Base-by-base conservation (phyloP, 2,329 filamentous ascomycete genomes). In the Fonsecaea monophora region DNA sequence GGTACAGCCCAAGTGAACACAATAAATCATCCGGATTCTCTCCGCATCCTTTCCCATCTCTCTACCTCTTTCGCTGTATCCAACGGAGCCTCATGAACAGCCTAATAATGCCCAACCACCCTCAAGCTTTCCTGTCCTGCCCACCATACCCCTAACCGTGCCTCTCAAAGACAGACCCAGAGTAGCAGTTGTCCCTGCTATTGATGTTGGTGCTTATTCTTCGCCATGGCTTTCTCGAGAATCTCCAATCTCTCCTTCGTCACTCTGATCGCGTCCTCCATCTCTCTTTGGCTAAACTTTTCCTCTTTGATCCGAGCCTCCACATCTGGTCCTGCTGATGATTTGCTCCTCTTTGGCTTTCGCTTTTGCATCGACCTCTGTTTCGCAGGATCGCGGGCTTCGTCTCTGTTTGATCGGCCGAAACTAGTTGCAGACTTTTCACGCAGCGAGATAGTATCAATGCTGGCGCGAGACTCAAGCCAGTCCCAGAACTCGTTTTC, bases 401-500 rank as follows among this genome's bases (percentile, higher is more conserved):
- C 50, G 3, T 48, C 50, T 32, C 56, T 62, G 4, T 54, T 55
- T 38, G 30, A 45, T 25, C 56, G 40, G 30, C 53, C n/a, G 18
- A 58, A 45, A n/a, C 18, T 61, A 13, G 40, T n/a, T 9, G n/a
- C 5, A 40, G 66, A 59, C 48, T 69, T 58, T 40, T 67, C 72
- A 67, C 79, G 78, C 53, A 81, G 77, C 15, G 77, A 73, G 56
- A 81, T 75, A 3, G 82, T 81, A 64, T 92, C 90, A 76, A 95
- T 81, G 1, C 92, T 90, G 1, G 92, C 89, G 18, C 94, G 86
- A 73, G 96, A 92, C 77, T 97, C 94, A 4, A 97, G 82, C 94
- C 94, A 97, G 65, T 92, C 89, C 94, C 94, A 97, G 9, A 97
- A 81, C 73, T 95, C 92, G 71, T 87, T 92, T 76, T 97, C 94